Evolutionary conservation across 805 yeast genomes (phyloP).

Genomic region (Tetrapisispora taiwanensis): DNA sequence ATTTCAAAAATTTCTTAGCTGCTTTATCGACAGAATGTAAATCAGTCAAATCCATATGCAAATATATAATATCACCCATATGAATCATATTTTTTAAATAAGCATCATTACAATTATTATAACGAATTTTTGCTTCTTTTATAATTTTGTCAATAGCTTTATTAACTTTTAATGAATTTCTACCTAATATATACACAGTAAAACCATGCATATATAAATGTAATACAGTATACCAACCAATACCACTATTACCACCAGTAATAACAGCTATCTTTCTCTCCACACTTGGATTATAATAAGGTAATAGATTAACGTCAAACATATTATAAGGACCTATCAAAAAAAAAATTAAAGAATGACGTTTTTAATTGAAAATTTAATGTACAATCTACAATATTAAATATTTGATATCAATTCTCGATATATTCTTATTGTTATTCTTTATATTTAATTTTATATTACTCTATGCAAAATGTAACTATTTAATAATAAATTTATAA

Average conservation of each 20-base stretch:
- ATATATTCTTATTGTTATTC: too few species aligned
- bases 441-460: too few species aligned
- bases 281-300: slow-evolving; percentile 47
- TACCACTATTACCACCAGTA: slow-evolving; percentile 76
- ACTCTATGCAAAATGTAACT: too few species aligned
- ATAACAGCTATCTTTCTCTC: slow-evolving; percentile 59
- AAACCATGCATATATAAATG: slow-evolving; percentile 75
- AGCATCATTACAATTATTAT: slow-evolving; percentile 10
- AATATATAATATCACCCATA: slow-evolving; percentile 42
- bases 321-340: slow-evolving; percentile 2
- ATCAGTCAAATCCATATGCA: slow-evolving; percentile 48
- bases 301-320: slow-evolving; percentile 42
- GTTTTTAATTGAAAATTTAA: too few species aligned
- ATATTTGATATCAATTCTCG: too few species aligned
- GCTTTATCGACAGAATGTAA: slow-evolving; percentile 41
- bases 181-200: slow-evolving; percentile 62
- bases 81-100: slow-evolving; percentile 11
- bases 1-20: slow-evolving; percentile 33
- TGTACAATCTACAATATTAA: too few species aligned
- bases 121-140: slow-evolving; percentile 38
- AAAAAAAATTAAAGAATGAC: neutral
- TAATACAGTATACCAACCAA: slow-evolving; percentile 67
- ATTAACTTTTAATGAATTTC: slow-evolving; percentile 46
- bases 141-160: slow-evolving; percentile 48
- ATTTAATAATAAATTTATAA: too few species aligned